Base-by-base conservation (phyloP, 2,329 filamentous ascomycete species). In the Cladosporium sp. region DNA sequence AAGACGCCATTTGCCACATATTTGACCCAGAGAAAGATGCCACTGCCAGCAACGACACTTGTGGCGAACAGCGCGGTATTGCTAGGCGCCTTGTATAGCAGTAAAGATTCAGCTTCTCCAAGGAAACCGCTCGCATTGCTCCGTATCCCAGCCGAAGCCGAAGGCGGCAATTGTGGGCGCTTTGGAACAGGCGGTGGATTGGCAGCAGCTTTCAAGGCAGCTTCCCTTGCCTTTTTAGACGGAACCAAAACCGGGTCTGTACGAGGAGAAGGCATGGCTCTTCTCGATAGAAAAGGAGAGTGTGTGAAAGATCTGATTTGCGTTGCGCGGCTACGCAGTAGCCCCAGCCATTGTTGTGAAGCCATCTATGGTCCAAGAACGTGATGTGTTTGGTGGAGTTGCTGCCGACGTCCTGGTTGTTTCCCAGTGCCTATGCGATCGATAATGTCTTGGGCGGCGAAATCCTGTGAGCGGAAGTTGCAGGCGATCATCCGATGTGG, bases 251-350 rank as follows among this genome's bases (percentile, higher is more conserved):
- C 25, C 6, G 25, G 25, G 6, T 25, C 25, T 25, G 25, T 25
- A 25, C 25, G 25, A 25, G 30, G 30, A 34, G 30, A 34, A 11
- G 30, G 30, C 8, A 9, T 9, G 30, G 8, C 20, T 30, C 17
- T 45, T 8, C 25, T n/a, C 19, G 30, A 25, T 11, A 49, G 36
- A 34, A 56, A 56, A 56, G 54, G 54, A 56, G 54, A 49, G 7
- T 49, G 54, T 5, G 54, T 49, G 34, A 56, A 56, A 56, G 42
- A 56, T 12, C 54, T 47, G 20, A 56, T 49, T 14, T 56, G 54
- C 22, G 54, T 15, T 19, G 34, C 34, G 3, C 54, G 42, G 36
- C 54, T 56, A 20, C 42, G 42, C 42, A 56, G 54, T 34, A 56
- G 54, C 36, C 54, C 37, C 20, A 56, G 43, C 4, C 40, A 30